Conservation (phyloP, 2,329 filamentous ascomycete genomes). For the Colletotrichum sp. region DNA sequence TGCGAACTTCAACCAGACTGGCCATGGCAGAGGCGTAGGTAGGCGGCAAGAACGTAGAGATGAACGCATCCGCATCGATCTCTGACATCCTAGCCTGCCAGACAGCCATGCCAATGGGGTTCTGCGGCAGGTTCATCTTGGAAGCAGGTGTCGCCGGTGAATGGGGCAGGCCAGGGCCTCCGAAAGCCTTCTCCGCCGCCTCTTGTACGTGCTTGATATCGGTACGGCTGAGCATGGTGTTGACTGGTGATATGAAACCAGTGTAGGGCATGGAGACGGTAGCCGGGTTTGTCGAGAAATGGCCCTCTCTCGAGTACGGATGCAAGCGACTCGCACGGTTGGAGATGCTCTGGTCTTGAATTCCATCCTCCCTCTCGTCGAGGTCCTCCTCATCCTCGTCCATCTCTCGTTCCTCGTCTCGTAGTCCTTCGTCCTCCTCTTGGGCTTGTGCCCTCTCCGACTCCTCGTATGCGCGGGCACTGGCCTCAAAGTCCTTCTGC, state of each 20-base stretch:
- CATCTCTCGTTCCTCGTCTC: constrained; percentile 39
- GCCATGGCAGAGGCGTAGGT: constrained; percentile 73
- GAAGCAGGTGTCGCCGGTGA: constrained; percentile 74
- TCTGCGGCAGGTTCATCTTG: constrained; percentile 64
- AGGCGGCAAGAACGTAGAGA: constrained; percentile 73
- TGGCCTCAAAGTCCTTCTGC: constrained; percentile 61
- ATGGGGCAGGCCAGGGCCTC: constrained; percentile 76
- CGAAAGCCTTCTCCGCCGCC: constrained; percentile 76
- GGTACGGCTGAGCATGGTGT: constrained; percentile 68
- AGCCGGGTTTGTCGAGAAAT: constrained; percentile 74
- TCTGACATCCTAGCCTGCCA: constrained; percentile 71
- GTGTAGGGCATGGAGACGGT: constrained; percentile 77
- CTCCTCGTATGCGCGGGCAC: constrained; percentile 36
- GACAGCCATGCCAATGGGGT: constrained; percentile 68
- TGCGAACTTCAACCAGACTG: constrained; percentile 74
- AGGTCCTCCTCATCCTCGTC: constrained; percentile 36
- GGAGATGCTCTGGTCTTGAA: constrained; percentile 6
- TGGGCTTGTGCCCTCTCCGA: constrained; percentile 32
- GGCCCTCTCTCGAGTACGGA: constrained; percentile 74
- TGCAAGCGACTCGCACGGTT: constrained; percentile 64
- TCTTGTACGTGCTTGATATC: constrained; percentile 77
- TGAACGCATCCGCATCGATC: constrained; percentile 77
- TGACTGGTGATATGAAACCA: constrained; percentile 74
- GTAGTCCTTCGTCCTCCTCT: constrained; percentile 39
- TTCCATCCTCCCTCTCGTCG: constrained; percentile 32